A percentile compares a stretch with the other conserved stretches of the same genome.
Conservation (phyloP, 2,329 filamentous ascomycete species). For the Verticillium isaacii region DNA sequence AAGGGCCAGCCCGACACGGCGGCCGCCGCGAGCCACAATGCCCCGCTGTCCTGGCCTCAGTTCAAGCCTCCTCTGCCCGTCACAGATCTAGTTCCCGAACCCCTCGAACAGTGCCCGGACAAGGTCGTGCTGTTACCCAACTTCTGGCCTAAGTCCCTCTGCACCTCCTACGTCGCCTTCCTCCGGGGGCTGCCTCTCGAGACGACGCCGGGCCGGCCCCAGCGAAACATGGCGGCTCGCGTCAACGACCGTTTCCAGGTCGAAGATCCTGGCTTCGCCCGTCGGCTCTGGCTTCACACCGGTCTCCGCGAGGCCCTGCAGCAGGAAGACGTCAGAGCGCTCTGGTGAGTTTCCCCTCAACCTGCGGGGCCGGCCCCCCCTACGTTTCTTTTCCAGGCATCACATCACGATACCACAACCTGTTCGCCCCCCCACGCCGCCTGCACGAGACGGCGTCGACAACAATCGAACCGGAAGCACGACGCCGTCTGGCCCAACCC, state of each 20-base stretch:
- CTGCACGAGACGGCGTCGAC: not conserved
- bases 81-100: constrained; percentile 55
- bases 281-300: constrained; percentile 71
- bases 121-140: constrained; percentile 71
- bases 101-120: constrained; percentile 40
- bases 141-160: constrained; percentile 71
- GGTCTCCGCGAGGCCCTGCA: constrained; percentile 61
- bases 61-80: constrained; percentile 66
- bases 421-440: not conserved
- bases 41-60: constrained; percentile 56
- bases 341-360: constrained; percentile 36
- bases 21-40: constrained; percentile 12
- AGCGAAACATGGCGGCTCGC: constrained; percentile 73
- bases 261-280: constrained; percentile 69
- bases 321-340: constrained; percentile 26
- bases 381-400: not conserved
- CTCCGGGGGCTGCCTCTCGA: constrained; percentile 63
- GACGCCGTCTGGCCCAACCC: not conserved
- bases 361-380: not conserved
- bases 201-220: constrained; percentile 71
- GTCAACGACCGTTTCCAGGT: constrained; percentile 90
- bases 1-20: not conserved
- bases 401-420: not conserved
- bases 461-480: not conserved
- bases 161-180: constrained; percentile 71